Evolutionary conservation across 768 basidiomycete genomes (phyloP).

Genomic region (Filobasidium floriforme): DNA sequence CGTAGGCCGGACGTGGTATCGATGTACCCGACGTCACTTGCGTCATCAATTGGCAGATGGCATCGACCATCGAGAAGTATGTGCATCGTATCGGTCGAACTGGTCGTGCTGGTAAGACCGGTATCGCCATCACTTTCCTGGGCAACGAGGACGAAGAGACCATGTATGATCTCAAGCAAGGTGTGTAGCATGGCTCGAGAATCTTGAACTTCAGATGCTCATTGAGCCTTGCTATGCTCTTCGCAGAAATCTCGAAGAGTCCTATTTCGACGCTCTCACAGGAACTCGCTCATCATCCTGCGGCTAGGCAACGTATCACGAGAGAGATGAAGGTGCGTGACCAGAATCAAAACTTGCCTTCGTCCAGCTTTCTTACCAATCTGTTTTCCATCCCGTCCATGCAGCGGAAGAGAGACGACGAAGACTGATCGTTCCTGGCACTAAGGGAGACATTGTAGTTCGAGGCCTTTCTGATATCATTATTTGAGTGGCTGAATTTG

Average conservation of each 20-base stretch:
- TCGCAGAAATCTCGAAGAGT: conserved; percentile 80
- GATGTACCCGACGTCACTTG: conserved; percentile 94
- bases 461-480: too few relatives aligned
- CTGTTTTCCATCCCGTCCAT: neutral
- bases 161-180: conserved; percentile 96
- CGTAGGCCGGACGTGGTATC: conserved; percentile 86
- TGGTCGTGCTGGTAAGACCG: conserved; percentile 93
- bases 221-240: neutral
- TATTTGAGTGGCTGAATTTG: too few relatives aligned
- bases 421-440: neutral
- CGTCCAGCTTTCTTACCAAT: neutral
- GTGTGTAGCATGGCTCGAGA: conserved; percentile 46
- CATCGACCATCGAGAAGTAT: conserved; percentile 89
- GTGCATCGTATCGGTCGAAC: conserved; percentile 98
- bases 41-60: conserved; percentile 98
- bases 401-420: conserved; percentile 2
- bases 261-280: conserved; percentile 80
- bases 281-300: conserved; percentile 83
- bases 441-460: neutral
- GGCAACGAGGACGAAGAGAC: conserved; percentile 88
- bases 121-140: conserved; percentile 88
- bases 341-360: neutral
- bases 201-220: neutral
- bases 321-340: conserved; percentile 66
- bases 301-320: conserved; percentile 83